Base-by-base conservation (phyloP, 768 basidiomycete species). In the Dacryopinax spathularia region DNA sequence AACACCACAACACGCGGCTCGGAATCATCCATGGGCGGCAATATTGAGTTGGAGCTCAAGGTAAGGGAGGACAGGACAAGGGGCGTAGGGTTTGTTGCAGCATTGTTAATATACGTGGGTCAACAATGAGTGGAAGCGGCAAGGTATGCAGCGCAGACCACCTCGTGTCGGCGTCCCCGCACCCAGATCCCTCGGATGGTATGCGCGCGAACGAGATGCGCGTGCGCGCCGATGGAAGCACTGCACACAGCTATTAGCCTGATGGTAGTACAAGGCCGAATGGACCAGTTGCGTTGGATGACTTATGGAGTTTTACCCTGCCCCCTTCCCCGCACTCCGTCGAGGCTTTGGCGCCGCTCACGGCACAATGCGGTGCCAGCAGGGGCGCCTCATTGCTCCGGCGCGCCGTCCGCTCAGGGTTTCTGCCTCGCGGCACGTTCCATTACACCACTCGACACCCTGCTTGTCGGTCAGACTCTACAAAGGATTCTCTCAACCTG, bases 1-100 rank as follows among this genome's bases (percentile, higher is more conserved):
- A 91, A 83, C 44, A 91, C 86, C 64, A 90, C 88, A 25, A 85
- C 82, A 56, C 48, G 48, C 25, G 48, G 48, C 29, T 56, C 48
- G 29, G 25, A 56, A 31, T 27, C 48, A 25, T 56, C 48, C 48
- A 56, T 56, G 48, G 22, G 48, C 48, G 29, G 15, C 25, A 25
- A 29, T 3, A 29, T 10, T 15, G 9, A 56, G 48, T 56, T 20
- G 18, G 18, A 29, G 5, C 31, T 56, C 25, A 56, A 31, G 48
- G 48, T 22, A 5, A 29, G 10, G 48, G 31, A 27, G 5, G 10
- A 5, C 31, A 29, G 25, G 48, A 56, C 10, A 18, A 29, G 9
- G 29, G 3, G 25, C 15, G 29, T 29, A 27, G 48, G 31, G 48
- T 27, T 56, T 5, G 48, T 29, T 27, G 29, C 25, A 56, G 5